phyloP scores from a whole-genome alignment of 202 grass and related monocot genomes.

The Zizania palustris region DNA sequence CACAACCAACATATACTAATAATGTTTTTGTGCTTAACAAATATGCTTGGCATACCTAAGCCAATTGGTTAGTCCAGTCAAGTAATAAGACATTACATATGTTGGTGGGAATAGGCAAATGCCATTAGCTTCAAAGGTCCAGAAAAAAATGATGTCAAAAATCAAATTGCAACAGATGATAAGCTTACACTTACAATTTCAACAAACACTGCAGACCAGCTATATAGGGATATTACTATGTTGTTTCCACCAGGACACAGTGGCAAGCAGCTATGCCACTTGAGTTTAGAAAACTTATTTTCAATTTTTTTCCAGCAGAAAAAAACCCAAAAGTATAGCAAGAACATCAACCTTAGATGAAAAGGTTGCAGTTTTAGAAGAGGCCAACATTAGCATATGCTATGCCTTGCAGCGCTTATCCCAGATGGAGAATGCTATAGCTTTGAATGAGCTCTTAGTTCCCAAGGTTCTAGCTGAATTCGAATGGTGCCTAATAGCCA shows the following conservation, averaged over 20 bases:
- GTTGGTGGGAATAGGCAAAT: not conserved
- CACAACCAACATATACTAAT: not conserved
- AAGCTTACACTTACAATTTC: not conserved
- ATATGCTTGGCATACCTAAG: not conserved
- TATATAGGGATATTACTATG: slow-evolving; percentile 2
- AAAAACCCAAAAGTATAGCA: not conserved
- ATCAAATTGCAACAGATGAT: not conserved
- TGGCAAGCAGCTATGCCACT: not conserved
- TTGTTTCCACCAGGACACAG: slow-evolving; percentile 2
- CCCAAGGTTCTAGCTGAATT: not conserved
- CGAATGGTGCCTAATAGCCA: not conserved
- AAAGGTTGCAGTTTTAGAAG: slow-evolving; percentile 9
- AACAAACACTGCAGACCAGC: not conserved
- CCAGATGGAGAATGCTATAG: not conserved
- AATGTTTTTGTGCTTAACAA: not conserved
- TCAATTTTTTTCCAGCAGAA: not conserved
- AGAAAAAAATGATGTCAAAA: not conserved
- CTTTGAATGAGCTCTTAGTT: slow-evolving; percentile 8
- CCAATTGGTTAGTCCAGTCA: not conserved
- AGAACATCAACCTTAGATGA: not conserved
- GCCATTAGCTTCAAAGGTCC: not conserved
- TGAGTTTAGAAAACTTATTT: not conserved
- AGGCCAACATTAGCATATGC: not conserved
- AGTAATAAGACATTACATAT: not conserved
- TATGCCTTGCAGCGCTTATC: not conserved